phyloP scores from a whole-genome alignment of 23 red algal genomes.

The Cyanidiococcus yangmingshanensis region DNA sequence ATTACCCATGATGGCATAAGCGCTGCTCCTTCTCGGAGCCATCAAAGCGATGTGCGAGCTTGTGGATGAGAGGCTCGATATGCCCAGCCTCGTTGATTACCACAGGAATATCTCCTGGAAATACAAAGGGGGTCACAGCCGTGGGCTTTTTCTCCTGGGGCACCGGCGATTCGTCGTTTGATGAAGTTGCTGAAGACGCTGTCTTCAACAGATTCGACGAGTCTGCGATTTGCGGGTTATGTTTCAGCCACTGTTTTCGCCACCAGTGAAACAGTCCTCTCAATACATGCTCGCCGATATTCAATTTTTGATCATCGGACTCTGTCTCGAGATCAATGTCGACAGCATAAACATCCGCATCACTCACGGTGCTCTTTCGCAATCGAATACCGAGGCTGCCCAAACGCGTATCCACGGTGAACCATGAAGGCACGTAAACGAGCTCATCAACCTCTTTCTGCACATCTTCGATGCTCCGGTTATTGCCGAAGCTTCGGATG shows the following conservation, averaged over 20 bases:
- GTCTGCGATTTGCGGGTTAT: neutral
- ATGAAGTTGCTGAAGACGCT: neutral
- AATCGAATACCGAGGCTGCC: constrained; percentile 65
- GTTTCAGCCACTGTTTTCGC: constrained; percentile 27
- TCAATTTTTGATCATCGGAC: constrained; percentile 88
- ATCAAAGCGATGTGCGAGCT: constrained; percentile 35
- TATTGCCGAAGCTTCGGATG: constrained; percentile 23
- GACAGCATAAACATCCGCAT: constrained; percentile 87
- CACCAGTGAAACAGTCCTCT: constrained; percentile 77
- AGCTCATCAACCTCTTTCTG: constrained; percentile 43
- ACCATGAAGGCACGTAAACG: constrained; percentile 88
- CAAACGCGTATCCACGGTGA: constrained; percentile 65
- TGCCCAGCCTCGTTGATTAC: constrained; percentile 64
- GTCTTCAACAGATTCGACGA: neutral
- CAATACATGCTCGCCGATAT: constrained; percentile 92
- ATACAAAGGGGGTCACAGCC: constrained; percentile 41
- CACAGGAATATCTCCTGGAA: constrained; percentile 63
- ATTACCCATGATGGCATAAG: constrained; percentile 77
- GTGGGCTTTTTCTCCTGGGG: constrained; percentile 4
- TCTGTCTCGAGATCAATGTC: constrained; percentile 58
- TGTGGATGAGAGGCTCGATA: constrained; percentile 46
- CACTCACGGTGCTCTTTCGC: constrained; percentile 37
- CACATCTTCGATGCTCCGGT: constrained; percentile 53
- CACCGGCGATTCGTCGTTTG: constrained; percentile 18
- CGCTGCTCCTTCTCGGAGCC: constrained; percentile 45